These are phyloP conservation scores for Bruguiera gymnorhiza DNA, from an alignment of 345 rosid species.

Conservation along the genomic window DNA sequence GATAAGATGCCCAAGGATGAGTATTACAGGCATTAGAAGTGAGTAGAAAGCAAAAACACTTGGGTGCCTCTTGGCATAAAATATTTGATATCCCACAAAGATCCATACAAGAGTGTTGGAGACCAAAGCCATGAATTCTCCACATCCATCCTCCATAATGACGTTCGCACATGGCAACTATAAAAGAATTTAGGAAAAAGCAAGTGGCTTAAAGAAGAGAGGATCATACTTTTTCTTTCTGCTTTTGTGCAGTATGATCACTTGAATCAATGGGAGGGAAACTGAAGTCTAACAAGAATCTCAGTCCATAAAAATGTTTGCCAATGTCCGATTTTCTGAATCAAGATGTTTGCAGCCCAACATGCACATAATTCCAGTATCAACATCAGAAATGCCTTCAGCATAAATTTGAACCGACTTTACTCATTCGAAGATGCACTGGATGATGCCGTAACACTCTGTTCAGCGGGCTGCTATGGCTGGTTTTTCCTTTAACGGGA, in stretches of 20 bases:
- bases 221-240: neutral
- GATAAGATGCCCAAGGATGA: conserved; percentile 16
- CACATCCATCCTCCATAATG: conserved; percentile 24
- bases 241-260: conserved; percentile 12
- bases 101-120: conserved; percentile 18
- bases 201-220: neutral
- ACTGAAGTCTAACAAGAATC: conserved; percentile 16
- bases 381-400: conserved; percentile 29
- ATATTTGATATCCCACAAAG: conserved; percentile 21
- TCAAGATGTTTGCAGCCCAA: conserved; percentile 18
- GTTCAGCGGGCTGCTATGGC: conserved; percentile 10
- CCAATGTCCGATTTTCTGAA: neutral
- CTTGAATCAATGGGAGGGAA: conserved; percentile 20
- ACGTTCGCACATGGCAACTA: neutral
- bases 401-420: conserved; percentile 14
- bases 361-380: conserved; percentile 31
- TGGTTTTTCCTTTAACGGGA: neutral
- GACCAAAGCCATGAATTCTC: conserved; percentile 21
- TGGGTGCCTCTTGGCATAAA: conserved; percentile 18
- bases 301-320: conserved; percentile 14
- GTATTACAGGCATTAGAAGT: conserved; percentile 20
- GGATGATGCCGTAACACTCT: conserved; percentile 5
- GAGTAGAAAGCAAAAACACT: conserved; percentile 14
- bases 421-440: neutral
- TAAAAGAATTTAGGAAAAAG: conserved; percentile 10